phyloP scores from a whole-genome alignment of 441 rosid genomes.

The Gossypium trilobum region DNA sequence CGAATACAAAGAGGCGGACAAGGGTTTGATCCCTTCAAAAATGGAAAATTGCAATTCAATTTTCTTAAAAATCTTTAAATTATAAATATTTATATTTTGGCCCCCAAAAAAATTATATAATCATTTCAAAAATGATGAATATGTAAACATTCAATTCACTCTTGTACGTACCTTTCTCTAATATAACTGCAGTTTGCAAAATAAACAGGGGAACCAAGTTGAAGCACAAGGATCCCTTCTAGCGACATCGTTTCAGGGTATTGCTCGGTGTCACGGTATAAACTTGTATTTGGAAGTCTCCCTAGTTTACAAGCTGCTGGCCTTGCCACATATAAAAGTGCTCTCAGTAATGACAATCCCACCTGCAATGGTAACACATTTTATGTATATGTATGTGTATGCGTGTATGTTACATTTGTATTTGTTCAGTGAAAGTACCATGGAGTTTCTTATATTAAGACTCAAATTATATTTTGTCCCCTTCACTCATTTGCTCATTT shows the following conservation, averaged over 20 bases:
- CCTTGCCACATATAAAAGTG: conserved; percentile 61
- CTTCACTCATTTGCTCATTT: no score
- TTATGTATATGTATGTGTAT: no score
- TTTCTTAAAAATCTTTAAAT: no score
- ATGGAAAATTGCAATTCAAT: no score
- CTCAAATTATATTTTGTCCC: no score
- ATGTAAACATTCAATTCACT: no score
- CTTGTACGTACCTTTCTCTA: conserved; percentile 49
- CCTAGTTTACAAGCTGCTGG: conserved; percentile 68
- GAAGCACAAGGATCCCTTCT: conserved; percentile 55
- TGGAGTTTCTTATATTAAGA: background rate
- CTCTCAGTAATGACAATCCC: conserved; percentile 48
- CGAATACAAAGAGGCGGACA: no score
- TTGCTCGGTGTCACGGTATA: conserved; percentile 62
- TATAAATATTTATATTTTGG: no score
- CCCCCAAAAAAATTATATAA: no score
- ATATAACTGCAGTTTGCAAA: conserved; percentile 65
- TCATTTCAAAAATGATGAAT: no score
- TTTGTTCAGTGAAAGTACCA: background rate
- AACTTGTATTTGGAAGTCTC: conserved; percentile 36
- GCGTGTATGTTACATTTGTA: background rate
- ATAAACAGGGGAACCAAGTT: conserved; percentile 82
- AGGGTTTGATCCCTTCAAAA: no score
- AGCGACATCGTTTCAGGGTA: conserved; percentile 37
- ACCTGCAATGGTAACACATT: conserved; percentile 27